phyloP scores from a whole-genome alignment of 2,329 filamentous ascomycete genomes.

The Aspergillus sp. region DNA sequence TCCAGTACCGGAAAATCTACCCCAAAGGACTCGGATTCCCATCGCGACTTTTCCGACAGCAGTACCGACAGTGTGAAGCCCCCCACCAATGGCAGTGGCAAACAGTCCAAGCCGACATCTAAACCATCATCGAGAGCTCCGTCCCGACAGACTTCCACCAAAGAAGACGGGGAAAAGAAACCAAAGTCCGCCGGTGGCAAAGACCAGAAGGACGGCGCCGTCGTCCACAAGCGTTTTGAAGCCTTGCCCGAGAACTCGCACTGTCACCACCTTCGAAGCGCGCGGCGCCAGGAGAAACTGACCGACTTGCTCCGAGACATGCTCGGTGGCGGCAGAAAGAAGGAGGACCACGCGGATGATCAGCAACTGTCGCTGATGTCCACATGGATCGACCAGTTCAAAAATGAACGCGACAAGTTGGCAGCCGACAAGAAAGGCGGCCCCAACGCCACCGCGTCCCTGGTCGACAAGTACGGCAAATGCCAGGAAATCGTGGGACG shows the following conservation, averaged over 20 bases:
- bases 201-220: constrained; percentile 34
- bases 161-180: constrained; percentile 29
- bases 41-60: constrained; percentile 38
- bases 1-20: constrained; percentile 39
- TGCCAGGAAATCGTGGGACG: constrained; percentile 96
- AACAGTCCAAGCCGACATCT: constrained; percentile 25
- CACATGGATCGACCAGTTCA: constrained; percentile 91
- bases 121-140: constrained; percentile 32
- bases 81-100: constrained; percentile 30
- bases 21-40: constrained; percentile 30
- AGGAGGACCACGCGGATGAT: constrained; percentile 57
- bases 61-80: constrained; percentile 36
- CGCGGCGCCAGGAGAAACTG: constrained; percentile 90
- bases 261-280: constrained; percentile 83
- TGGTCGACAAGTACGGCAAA: constrained; percentile 97
- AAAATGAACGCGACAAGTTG: constrained; percentile 76
- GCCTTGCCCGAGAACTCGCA: constrained; percentile 67
- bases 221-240: constrained; percentile 54
- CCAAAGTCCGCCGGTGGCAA: constrained; percentile 26
- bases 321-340: constrained; percentile 76
- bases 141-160: constrained; percentile 35
- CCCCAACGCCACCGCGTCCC: constrained; percentile 69
- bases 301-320: constrained; percentile 87
- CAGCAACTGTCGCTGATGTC: constrained; percentile 91
- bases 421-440: constrained; percentile 75